Evolutionary conservation across 2,329 filamentous ascomycete genomes (phyloP).

Genomic region (Anisogramma anomala): DNA sequence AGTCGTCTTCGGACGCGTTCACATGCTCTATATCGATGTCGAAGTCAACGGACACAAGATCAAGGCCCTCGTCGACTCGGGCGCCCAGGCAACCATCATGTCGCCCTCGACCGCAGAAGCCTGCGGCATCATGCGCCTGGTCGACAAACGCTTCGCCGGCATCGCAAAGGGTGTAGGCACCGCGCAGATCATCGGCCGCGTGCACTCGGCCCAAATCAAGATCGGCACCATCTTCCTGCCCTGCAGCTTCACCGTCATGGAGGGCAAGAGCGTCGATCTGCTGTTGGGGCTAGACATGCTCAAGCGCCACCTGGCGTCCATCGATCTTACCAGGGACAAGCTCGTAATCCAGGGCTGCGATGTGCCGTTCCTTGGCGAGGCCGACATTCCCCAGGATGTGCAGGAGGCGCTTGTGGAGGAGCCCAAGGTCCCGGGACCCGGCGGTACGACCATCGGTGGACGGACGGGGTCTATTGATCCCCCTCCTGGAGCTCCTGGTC

Average conservation of each 20-base stretch:
- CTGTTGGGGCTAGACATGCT: constrained; percentile 93
- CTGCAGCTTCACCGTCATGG: constrained; percentile 98
- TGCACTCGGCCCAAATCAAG: constrained; percentile 90
- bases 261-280: constrained; percentile 91
- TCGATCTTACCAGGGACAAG: constrained; percentile 75
- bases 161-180: constrained; percentile 91
- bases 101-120: constrained; percentile 82
- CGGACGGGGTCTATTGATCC: constrained; percentile 62
- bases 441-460: constrained; percentile 79
- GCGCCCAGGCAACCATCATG: constrained; percentile 98
- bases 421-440: constrained; percentile 72
- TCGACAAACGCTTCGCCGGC: constrained; percentile 84
- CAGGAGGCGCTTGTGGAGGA: constrained; percentile 66
- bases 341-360: constrained; percentile 81
- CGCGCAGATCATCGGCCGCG: constrained; percentile 84
- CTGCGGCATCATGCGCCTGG: constrained; percentile 91
- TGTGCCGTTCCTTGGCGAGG: constrained; percentile 81
- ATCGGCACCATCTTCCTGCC: constrained; percentile 79
- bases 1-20: constrained; percentile 85
- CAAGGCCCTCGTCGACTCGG: constrained; percentile 94
- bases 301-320: constrained; percentile 85
- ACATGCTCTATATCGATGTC: constrained; percentile 92
- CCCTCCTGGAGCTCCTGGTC: constrained; percentile 29
- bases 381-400: constrained; percentile 79
- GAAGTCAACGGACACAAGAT: constrained; percentile 87